Evolutionary conservation across 306 rosid genomes (phyloP), one percentile per base, ranked within the genome.

Genomic region (Rosa multiflora): DNA sequence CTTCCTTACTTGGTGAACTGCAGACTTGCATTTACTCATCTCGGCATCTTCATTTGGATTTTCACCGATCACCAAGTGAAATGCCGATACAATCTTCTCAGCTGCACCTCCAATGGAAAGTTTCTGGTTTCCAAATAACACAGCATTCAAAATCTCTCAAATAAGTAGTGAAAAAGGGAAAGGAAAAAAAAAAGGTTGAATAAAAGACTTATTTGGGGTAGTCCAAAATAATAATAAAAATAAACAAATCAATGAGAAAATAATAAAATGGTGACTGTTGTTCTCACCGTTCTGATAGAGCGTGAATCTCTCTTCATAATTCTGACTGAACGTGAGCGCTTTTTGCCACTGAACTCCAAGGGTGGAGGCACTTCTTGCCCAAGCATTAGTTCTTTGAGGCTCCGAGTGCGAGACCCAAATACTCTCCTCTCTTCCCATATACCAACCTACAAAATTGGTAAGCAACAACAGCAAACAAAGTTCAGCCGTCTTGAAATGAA

Each of bases 391-490:
- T 88, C 95, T 80, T 88, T 91, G 67, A 94, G 92, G 81, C 88
- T 92, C 72, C 44, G 78, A 9, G 91, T 86, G 63, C 87, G 95
- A 67, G 95, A 88, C 21, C 97, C 99, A 83, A 94, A 92, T 51
- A 94, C 99, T 77, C 83, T 88, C 83, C 99, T 92, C 80, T 87
- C 85, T 76, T 92, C 97, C 99, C 99, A 94, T 80, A 94, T 90
- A 64, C 85, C 87, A 81, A 94, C 88, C 98, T 94, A 83, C 73
- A 37, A 73, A 69, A 17, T 72, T 72, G 10, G 72, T 53, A 88
- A 82, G 70, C 76, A 67, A 52, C 76, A 67, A 52, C 37, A 67
- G 61, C 29, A 76, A 72, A 82, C 70, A 73, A 37, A n/a, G 67
- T 69, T 71, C 47, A 72, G 74, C 75, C 81, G 73, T 70, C 15